Conservation (phyloP, 2,329 filamentous ascomycete genomes). For the Trichoderma sp. region DNA sequence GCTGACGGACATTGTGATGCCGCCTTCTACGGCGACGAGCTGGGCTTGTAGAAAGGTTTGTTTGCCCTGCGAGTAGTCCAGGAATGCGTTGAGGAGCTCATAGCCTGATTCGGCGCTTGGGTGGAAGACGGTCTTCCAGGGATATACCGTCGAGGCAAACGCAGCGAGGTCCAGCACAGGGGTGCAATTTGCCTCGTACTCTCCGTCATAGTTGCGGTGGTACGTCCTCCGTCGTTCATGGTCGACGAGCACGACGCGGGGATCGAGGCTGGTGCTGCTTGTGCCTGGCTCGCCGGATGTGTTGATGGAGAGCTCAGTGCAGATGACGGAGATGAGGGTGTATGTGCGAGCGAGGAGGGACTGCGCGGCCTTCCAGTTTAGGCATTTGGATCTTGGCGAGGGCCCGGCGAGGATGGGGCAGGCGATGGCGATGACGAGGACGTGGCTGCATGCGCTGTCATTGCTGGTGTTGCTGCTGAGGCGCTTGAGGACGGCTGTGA, state of each 20-base stretch:
- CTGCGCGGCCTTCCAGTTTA: slow-evolving; percentile 70
- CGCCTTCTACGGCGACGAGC: slow-evolving; percentile 56
- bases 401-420: slow-evolving; percentile 63
- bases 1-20: slow-evolving; percentile 48
- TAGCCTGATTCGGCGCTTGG: slow-evolving; percentile 68
- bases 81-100: slow-evolving; percentile 56
- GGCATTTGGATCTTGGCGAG: slow-evolving; percentile 48
- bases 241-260: slow-evolving; percentile 73
- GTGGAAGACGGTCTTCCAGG: slow-evolving; percentile 69
- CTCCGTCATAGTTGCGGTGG: slow-evolving; percentile 41
- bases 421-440: slow-evolving; percentile 61
- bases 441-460: slow-evolving; percentile 39
- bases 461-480: slow-evolving; percentile 42
- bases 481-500: slow-evolving; percentile 58
- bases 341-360: slow-evolving; percentile 77
- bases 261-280: slow-evolving; percentile 72
- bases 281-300: slow-evolving; percentile 54
- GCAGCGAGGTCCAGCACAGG: slow-evolving; percentile 54
- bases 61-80: slow-evolving; percentile 51
- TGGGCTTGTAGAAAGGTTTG: slow-evolving; percentile 56
- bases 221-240: slow-evolving; percentile 50
- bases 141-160: slow-evolving; percentile 57
- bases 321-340: slow-evolving; percentile 74
- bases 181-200: slow-evolving; percentile 51
- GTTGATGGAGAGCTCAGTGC: slow-evolving; percentile 62